Base-by-base conservation (phyloP, 257 asterid species). In the Salvia miltiorrhiza region DNA sequence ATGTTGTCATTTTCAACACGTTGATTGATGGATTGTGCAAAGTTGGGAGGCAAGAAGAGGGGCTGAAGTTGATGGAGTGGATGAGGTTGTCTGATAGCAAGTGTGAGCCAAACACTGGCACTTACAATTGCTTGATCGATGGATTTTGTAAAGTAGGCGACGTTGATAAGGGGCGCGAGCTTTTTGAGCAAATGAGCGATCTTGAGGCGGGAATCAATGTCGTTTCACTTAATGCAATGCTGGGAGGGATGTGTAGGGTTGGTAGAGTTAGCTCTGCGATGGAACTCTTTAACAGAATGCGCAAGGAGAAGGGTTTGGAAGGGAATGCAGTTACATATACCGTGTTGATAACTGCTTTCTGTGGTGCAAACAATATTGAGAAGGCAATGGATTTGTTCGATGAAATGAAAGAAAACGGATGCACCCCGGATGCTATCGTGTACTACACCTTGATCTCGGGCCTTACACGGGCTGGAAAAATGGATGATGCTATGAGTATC, bases 131-230 rank as follows among this genome's bases (percentile, higher is more conserved):
- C 77, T 76, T 93, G 73, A 88, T 93, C 23, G 89, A 90, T 80
- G 96, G 98, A 45, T 85, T 88, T 37, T 93, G 89, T 84, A 90
- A 87, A 80, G 86, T 78, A 2, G 96, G 97, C 5, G 93, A 87
- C 72, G 73, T 81, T 50, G 93, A 86, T 54, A 87, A 48, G 69
- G 88, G 89, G 39, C 65, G 24, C 0, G 83, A 82, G 74, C 88
- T 87, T 65, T 86, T 88, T 57, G 86, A 83, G 59, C 78, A 28
- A 81, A 88, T 93, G 97, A 69, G 63, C 14, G 58, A 70, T 63
- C 79, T 75, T 4, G 87, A 89, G 0, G 73, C 86, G 52, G 79
- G 37, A 20, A 56, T 76, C 32, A 88, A 81, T 73, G 86, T 81
- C 40, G 52, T 82, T 62, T 83, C 97, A 1, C 64, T 82, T 32